A percentile compares a stretch with the other conserved stretches of the same genome.
phyloP scores from a whole-genome alignment of 805 yeast species.

The Myxozyma mucilagina region DNA sequence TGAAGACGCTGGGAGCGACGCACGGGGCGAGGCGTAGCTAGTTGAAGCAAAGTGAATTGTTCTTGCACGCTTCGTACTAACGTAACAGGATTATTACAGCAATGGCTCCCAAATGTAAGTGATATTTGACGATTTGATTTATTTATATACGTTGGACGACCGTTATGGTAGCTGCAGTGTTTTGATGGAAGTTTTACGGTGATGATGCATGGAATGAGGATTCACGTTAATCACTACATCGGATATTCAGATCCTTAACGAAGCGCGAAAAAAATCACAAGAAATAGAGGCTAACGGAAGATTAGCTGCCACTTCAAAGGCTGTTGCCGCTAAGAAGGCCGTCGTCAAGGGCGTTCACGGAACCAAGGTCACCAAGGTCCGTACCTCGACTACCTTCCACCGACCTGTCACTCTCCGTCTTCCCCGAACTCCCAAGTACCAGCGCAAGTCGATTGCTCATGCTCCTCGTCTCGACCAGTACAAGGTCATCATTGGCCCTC shows the following conservation, averaged over 20 bases:
- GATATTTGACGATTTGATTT: neutral
- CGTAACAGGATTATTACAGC: conserved; percentile 1
- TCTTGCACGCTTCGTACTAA: neutral
- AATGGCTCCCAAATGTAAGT: conserved; percentile 19
- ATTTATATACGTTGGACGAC: neutral
- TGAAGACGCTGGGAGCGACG: neutral
- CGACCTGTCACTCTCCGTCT: conserved; percentile 95
- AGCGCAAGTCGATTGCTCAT: conserved; percentile 95
- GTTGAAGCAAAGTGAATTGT: neutral
- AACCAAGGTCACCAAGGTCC: conserved; percentile 86
- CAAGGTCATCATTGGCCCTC: conserved; percentile 91
- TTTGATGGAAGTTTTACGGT: neutral
- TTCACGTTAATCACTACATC: neutral
- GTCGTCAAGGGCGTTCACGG: conserved; percentile 96
- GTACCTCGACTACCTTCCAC: conserved; percentile 94
- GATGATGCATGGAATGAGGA: neutral
- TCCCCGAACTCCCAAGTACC: conserved; percentile 93
- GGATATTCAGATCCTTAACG: neutral
- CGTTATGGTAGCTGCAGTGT: neutral
- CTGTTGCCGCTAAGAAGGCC: conserved; percentile 98
- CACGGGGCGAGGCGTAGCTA: neutral
- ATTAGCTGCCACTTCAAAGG: conserved; percentile 57
- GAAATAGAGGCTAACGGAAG: neutral
- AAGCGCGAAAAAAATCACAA: neutral
- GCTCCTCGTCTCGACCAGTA: conserved; percentile 94